A percentile compares a stretch with the other conserved stretches of the same genome.
Evolutionary conservation across 2,329 filamentous ascomycete species (phyloP).

Genomic region (Fusarium sp.): DNA sequence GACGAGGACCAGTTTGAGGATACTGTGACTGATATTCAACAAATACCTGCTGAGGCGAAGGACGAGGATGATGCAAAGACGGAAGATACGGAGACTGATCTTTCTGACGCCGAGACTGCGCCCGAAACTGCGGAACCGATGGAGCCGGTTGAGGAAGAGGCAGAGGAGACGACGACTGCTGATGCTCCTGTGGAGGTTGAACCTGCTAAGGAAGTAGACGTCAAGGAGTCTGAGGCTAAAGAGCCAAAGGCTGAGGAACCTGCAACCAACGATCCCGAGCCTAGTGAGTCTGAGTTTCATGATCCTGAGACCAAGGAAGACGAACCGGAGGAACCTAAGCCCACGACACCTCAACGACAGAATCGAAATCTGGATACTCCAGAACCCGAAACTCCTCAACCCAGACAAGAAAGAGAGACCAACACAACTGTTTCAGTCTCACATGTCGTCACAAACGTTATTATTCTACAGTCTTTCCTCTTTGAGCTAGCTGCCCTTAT

Average conservation of each 20-base stretch:
- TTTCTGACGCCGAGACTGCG: conserved; percentile 5
- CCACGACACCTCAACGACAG: conserved; percentile 26
- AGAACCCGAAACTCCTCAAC: conserved; percentile 35
- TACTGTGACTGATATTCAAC: conserved; percentile 8
- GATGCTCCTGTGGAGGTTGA: conserved; percentile 3
- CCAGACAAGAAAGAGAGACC: conserved; percentile 37
- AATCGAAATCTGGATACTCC: conserved; percentile 17
- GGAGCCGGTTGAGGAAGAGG: neutral
- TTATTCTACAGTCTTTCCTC: conserved; percentile 83
- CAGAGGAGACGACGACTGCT: neutral
- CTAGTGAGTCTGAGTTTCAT: neutral
- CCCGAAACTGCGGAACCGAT: neutral
- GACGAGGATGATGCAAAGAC: conserved; percentile 8
- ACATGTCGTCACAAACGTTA: conserved; percentile 82
- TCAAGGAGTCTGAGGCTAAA: neutral
- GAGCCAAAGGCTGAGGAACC: neutral
- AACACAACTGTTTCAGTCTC: conserved; percentile 73
- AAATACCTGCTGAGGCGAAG: conserved; percentile 3
- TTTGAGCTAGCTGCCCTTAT: conserved; percentile 81
- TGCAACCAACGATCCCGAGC: neutral
- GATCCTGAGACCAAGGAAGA: neutral
- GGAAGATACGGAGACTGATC: conserved; percentile 6
- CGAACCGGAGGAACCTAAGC: neutral
- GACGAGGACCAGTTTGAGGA: conserved; percentile 26
- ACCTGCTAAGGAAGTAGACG: neutral